Conservation (phyloP, 306 rosid species). For the Acacia crassicarpa region DNA sequence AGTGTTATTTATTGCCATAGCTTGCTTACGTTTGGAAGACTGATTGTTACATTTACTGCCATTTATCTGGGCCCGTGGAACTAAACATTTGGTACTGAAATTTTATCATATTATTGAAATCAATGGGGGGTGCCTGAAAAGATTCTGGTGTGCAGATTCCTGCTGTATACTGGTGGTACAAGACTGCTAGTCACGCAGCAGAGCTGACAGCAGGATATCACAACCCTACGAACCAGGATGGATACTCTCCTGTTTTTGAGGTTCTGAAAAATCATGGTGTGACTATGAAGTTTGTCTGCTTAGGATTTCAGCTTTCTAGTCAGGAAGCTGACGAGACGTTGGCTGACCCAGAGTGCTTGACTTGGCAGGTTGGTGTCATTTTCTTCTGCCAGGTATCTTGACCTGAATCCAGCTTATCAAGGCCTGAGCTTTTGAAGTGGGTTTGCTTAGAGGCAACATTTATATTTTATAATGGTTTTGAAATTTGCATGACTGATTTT, state of each 20-base stretch:
- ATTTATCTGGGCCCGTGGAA: neutral
- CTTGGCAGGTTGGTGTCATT: slow-evolving; percentile 78
- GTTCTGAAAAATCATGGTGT: slow-evolving; percentile 73
- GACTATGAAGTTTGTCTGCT: slow-evolving; percentile 80
- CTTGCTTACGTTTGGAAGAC: neutral
- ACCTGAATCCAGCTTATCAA: slow-evolving; percentile 23
- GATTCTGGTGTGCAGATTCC: slow-evolving; percentile 68
- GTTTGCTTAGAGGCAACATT: slow-evolving; percentile 6
- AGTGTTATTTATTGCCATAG: neutral
- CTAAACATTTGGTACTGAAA: slow-evolving; percentile 12
- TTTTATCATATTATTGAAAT: slow-evolving; percentile 13
- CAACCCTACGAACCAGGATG: slow-evolving; percentile 93
- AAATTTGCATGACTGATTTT: slow-evolving; percentile 22
- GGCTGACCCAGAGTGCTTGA: slow-evolving; percentile 86
- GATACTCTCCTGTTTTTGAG: slow-evolving; percentile 84
- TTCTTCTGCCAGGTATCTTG: slow-evolving; percentile 12
- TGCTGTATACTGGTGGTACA: slow-evolving; percentile 95
- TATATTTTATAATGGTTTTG: neutral
- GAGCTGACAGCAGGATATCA: slow-evolving; percentile 95
- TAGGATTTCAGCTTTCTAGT: slow-evolving; percentile 60
- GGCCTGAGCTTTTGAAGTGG: slow-evolving; percentile 17
- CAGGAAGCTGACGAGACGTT: slow-evolving; percentile 71
- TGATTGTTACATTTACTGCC: slow-evolving; percentile 16
- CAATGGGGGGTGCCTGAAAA: slow-evolving; percentile 19
- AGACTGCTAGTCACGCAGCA: slow-evolving; percentile 89